Percentiles rank a stretch among this genome's conserved stretches.
These are phyloP conservation scores for Leccinum boreale DNA, from an alignment of 768 basidiomycete genomes.

Conservation along the genomic window DNA sequence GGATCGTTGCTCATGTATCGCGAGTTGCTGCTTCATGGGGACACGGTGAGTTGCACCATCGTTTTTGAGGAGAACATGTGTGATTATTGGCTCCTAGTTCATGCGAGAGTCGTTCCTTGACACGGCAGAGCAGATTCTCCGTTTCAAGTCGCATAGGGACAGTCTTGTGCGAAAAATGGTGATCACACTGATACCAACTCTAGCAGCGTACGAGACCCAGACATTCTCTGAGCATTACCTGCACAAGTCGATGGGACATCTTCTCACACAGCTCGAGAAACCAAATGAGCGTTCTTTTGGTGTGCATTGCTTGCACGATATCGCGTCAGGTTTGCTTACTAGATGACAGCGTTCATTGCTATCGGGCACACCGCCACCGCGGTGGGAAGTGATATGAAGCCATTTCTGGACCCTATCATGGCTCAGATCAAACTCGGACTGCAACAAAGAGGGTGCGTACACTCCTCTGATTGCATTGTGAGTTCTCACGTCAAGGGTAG, in stretches of 20 bases:
- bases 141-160: slow-evolving; percentile 86
- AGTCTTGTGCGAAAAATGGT: slow-evolving; percentile 88
- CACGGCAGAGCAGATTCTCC: slow-evolving; percentile 85
- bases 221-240: slow-evolving; percentile 90
- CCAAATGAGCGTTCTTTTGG: slow-evolving; percentile 86
- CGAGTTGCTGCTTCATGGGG: slow-evolving; percentile 88
- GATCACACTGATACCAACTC: slow-evolving; percentile 90
- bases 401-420: slow-evolving; percentile 91
- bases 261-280: slow-evolving; percentile 85
- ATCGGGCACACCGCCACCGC: slow-evolving; percentile 93
- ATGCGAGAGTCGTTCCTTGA: slow-evolving; percentile 86
- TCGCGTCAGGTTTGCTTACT: not conserved
- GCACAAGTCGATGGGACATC: slow-evolving; percentile 91
- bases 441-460: slow-evolving; percentile 73
- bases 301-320: slow-evolving; percentile 30
- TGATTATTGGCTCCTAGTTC: slow-evolving; percentile 47
- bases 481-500: slow-evolving; percentile 30
- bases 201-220: slow-evolving; percentile 92
- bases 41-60: slow-evolving; percentile 61
- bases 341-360: slow-evolving; percentile 77
- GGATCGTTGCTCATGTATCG: slow-evolving; percentile 90
- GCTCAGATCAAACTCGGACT: slow-evolving; percentile 85
- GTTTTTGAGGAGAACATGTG: not conserved
- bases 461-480: not conserved
- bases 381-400: slow-evolving; percentile 93